Evolutionary conservation across 768 basidiomycete genomes (phyloP), one percentile per base, ranked within the genome.

Genomic region (Termitomyces sp.): DNA sequence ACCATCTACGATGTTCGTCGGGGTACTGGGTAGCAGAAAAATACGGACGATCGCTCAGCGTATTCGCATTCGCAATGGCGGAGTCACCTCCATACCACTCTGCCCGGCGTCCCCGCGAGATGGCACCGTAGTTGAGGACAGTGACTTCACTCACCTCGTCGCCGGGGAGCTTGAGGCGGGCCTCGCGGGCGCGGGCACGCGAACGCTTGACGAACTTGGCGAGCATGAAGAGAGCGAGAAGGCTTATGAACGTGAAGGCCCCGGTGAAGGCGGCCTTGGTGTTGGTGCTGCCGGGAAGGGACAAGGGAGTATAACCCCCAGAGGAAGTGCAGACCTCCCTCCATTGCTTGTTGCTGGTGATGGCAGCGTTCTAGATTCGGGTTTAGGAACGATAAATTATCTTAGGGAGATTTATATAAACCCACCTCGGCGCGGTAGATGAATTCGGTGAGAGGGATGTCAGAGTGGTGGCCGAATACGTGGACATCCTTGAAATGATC

Each of bases 381-480:
- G 19, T 40, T 49, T 10, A 37, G 30, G 19, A 15, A 35, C 6
- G 17, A 42, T 21, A 10, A 2, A 9, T 38, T 3, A 5, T 21
- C 24, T 35, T 45, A 37, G n/a, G 28, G 22, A 28, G 46, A 48
- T 35, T 45, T n/a, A n/a, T n/a, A n/a, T n/a, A n/a, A 19, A 68
- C 73, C 17, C 65, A 88, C 89, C 81, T 90, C 85, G 53, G 85
- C 77, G 54, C 85, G 81, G 77, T 90, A 89, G 68, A 90, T 87
- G 76, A 92, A 91, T 66, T 90, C 88, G 14, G 88, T 90, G 64
- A 91, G 76, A 47, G 89, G 85, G 63, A 92, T 87, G 65, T 91
- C 90, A 54, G 82, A 74, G 55, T 79, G 75, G 74, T 87, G 83
- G 56, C 84, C 86, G 68, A 90, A 91, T 66, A 83, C 84, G 62